Evolutionary conservation across 176 grass and related monocot genomes (phyloP).

Genomic region (Ensete ventricosum): DNA sequence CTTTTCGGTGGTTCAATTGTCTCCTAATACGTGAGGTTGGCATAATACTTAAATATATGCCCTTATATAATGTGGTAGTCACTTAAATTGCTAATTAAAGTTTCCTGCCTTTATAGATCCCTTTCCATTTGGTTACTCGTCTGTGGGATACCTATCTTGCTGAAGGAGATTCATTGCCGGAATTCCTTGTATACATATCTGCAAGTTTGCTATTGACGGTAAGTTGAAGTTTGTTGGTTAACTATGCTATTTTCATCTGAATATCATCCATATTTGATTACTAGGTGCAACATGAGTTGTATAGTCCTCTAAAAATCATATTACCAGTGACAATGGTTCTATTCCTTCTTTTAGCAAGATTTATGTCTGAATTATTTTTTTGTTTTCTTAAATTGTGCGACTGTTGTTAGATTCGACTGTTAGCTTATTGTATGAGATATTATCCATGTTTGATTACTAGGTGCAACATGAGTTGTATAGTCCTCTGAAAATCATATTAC

Average conservation of each 20-base stretch:
- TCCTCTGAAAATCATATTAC: not conserved
- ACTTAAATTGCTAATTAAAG: not conserved
- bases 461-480: not conserved
- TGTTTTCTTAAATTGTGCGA: not conserved
- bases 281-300: not conserved
- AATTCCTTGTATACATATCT: constrained; percentile 98
- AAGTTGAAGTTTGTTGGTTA: constrained; percentile 24
- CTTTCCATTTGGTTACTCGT: constrained; percentile 86
- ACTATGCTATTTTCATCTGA: not conserved
- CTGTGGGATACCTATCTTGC: constrained; percentile 95
- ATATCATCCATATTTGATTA: not conserved
- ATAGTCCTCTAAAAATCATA: not conserved
- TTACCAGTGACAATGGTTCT: not conserved
- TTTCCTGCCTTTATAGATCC: constrained; percentile 39
- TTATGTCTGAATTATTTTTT: not conserved
- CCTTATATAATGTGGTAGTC: not conserved
- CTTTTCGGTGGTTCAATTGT: constrained; percentile 98
- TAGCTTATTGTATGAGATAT: not conserved
- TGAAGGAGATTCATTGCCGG: constrained; percentile 85
- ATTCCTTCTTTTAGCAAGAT: not conserved
- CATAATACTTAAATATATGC: not conserved
- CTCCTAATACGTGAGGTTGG: constrained; percentile 89
- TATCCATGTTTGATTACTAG: not conserved
- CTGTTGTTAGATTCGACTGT: not conserved
- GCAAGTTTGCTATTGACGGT: constrained; percentile 95